phyloP scores from a whole-genome alignment of 208 protist species.

The Crithidia thermophila region DNA sequence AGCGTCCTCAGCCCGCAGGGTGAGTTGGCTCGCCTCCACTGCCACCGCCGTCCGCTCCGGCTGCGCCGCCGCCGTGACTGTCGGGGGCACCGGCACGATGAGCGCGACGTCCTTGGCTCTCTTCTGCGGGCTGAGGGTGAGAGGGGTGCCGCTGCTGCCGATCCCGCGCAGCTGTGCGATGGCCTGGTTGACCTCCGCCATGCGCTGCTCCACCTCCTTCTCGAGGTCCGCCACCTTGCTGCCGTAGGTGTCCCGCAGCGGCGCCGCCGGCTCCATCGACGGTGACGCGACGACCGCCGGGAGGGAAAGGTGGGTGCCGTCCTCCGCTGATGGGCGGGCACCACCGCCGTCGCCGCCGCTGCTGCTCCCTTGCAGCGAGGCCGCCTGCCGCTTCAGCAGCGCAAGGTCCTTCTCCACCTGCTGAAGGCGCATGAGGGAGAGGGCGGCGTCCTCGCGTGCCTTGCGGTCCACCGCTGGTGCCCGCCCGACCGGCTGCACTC shows the following conservation, averaged over 20 bases:
- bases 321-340: not conserved
- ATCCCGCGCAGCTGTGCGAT: conserved; percentile 58
- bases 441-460: conserved; percentile 82
- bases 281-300: not conserved
- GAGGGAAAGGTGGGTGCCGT: not conserved
- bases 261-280: conserved; percentile 3
- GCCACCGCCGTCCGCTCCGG: not conserved
- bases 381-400: conserved; percentile 45
- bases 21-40: conserved; percentile 4
- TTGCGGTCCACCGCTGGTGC: conserved; percentile 73
- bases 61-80: not conserved
- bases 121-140: conserved; percentile 16
- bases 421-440: conserved; percentile 86
- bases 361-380: not conserved
- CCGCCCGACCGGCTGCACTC: conserved; percentile 11
- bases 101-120: not conserved
- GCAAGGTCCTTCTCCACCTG: conserved; percentile 76
- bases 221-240: conserved; percentile 67
- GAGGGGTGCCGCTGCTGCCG: conserved; percentile 11
- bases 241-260: conserved; percentile 63
- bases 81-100: not conserved
- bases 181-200: conserved; percentile 83
- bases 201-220: conserved; percentile 84
- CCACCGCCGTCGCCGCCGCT: not conserved
- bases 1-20: conserved; percentile 9